Evolutionary conservation across 306 rosid species (phyloP).

Genomic region (Erythrophleum fordii): DNA sequence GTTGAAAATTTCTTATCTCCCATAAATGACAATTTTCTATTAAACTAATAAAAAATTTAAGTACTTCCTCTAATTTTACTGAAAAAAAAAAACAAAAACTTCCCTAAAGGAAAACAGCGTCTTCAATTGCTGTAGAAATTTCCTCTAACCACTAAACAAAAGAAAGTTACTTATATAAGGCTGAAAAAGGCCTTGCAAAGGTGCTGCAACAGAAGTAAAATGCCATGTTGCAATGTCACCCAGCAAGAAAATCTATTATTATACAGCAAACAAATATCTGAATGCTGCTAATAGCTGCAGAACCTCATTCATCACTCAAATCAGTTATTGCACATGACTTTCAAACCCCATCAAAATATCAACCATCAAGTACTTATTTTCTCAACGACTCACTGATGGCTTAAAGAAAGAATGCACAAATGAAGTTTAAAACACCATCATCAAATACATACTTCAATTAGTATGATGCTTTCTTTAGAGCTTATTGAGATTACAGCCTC

Average conservation of each 20-base stretch:
- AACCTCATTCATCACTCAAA: conserved; percentile 34
- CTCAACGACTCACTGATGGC: conserved; percentile 21
- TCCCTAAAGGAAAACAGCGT: background rate
- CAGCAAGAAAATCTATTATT: conserved; percentile 21
- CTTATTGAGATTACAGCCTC: conserved; percentile 43
- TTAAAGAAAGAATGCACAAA: conserved; percentile 34
- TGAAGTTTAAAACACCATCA: conserved; percentile 35
- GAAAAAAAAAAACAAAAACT: no score
- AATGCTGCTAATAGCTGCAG: background rate
- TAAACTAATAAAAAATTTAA: no score
- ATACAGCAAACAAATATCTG: conserved; percentile 30
- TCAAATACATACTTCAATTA: conserved; percentile 34
- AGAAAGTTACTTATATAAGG: background rate
- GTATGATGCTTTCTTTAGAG: conserved; percentile 31
- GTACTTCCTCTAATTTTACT: no score
- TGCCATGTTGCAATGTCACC: conserved; percentile 25
- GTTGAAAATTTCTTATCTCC: no score
- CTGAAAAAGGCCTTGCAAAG: background rate
- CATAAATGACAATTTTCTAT: no score
- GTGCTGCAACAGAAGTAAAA: background rate
- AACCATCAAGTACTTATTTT: conserved; percentile 21
- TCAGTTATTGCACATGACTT: conserved; percentile 15
- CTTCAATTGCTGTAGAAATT: background rate
- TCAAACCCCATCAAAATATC: conserved; percentile 36
- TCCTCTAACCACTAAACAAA: background rate